phyloP scores from a whole-genome alignment of 352 stramenopile genomes.

The Elongisporangium undulatum region DNA sequence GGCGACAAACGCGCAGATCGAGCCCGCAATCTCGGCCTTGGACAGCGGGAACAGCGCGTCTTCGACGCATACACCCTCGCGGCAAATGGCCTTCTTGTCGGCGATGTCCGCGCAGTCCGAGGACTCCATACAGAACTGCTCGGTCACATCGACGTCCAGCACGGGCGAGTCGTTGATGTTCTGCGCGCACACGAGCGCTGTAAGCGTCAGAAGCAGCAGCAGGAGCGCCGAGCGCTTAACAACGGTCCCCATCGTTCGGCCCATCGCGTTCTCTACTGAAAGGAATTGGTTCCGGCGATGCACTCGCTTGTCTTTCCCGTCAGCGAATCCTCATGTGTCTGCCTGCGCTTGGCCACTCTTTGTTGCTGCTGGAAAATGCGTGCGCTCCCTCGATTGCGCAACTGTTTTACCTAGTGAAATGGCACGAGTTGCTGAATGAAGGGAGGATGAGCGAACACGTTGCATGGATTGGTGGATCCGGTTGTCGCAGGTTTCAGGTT shows the following conservation, averaged over 20 bases:
- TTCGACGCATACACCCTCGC: constrained; percentile 40
- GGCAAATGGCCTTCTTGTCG: constrained; percentile 34
- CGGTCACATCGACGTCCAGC: constrained; percentile 16
- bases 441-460: constrained; percentile 2
- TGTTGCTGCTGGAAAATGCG: constrained; percentile 3
- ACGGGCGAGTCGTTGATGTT: constrained; percentile 27
- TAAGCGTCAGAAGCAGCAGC: constrained; percentile 4
- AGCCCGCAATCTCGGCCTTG: constrained; percentile 45
- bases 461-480: not conserved
- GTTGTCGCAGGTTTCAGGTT: constrained; percentile 2
- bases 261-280: not conserved
- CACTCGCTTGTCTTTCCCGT: not conserved
- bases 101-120: constrained; percentile 44
- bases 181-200: constrained; percentile 12
- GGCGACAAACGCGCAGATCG: constrained; percentile 59
- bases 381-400: not conserved
- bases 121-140: constrained; percentile 32
- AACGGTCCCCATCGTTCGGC: not conserved
- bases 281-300: constrained; percentile 5
- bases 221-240: not conserved
- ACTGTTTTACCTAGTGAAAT: not conserved
- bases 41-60: constrained; percentile 61
- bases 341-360: not conserved
- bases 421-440: constrained; percentile 4
- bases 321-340: not conserved